These are phyloP conservation scores for Candida maesae DNA, from an alignment of 805 yeast species.

Conservation along the genomic window DNA sequence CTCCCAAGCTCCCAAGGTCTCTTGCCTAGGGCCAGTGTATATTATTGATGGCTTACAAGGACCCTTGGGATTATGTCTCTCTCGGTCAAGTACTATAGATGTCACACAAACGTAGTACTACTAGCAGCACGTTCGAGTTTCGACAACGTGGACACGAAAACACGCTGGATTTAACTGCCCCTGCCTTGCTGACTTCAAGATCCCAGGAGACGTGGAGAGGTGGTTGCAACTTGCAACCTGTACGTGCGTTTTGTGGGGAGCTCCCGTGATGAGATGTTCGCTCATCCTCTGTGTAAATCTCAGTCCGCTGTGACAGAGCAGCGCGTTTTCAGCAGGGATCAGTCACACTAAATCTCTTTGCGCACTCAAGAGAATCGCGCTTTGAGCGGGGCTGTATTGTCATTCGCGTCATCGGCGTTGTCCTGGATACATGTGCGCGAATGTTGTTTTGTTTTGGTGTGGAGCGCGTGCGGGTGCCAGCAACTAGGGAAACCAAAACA, in stretches of 20 bases:
- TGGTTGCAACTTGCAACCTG: too few species aligned
- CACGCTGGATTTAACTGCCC: too few species aligned
- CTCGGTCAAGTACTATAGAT: too few species aligned
- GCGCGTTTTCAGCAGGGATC: conserved; percentile 1
- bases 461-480: conserved; percentile 2
- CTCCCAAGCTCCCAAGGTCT: too few species aligned
- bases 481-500: conserved; percentile 13
- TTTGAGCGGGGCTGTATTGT: conserved; percentile 3
- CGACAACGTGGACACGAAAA: too few species aligned
- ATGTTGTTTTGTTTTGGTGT: conserved; percentile 8
- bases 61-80: too few species aligned
- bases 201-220: too few species aligned
- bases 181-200: too few species aligned
- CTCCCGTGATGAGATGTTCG: conserved; percentile 1
- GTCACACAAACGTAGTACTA: too few species aligned
- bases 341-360: neutral
- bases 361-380: neutral
- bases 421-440: conserved; percentile 5
- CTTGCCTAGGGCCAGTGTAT: too few species aligned
- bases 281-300: conserved; percentile 4
- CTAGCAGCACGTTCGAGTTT: too few species aligned
- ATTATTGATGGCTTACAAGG: too few species aligned
- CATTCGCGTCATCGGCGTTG: conserved; percentile 2
- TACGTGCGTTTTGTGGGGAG: neutral
- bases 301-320: conserved; percentile 3